Base-by-base conservation (phyloP, 441 rosid genomes). In the Dalechampia spathulata region DNA sequence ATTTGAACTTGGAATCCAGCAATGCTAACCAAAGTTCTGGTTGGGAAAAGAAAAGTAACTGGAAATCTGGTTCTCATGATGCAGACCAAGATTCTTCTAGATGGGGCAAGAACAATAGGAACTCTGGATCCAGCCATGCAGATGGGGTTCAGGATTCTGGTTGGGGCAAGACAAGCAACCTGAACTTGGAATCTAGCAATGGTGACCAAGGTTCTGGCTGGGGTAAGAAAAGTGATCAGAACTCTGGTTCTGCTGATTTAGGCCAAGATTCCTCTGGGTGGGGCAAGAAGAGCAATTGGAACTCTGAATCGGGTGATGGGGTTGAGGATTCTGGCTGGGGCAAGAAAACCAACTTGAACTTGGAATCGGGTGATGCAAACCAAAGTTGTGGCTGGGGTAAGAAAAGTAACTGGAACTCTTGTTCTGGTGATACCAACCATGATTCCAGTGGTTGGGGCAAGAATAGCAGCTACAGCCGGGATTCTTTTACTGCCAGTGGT, bases 401-500 rank as follows among this genome's bases (percentile, higher is more conserved):
- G 58, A 67, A 63, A 34, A 42, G 47, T 20, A 61, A 52, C 43
- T 70, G 60, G 55, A 74, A 55, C 37, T 56, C 72, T 44, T 65
- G 48, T 16, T 55, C 60, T 1, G n/a, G 26, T 20, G 63, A 39
- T 42, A 42, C 58, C 13, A 41, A 52, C 49, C 55, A 65, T 42
- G 63, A 6, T 27, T 49, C 70, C 23, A 50, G 70, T 41, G 44
- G 56, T 34, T 79, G 72, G 79, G 69, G 61, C 3, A 71, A 69
- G 61, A 77, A 73, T 26, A 16, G 53, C 9, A 40, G 26, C 48
- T 67, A 53, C 43, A 51, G 60, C 42, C 73, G 49, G 48, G 72
- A 39, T 52, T 52, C 67, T 22, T 44, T 30, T 43, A 63, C 64
- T 44, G 83, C 78, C 55, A 53, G 76, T 46, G 72, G 70, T 44